Base-by-base conservation (phyloP, 139 green algal species). In the Spirogloea muscicola region DNA sequence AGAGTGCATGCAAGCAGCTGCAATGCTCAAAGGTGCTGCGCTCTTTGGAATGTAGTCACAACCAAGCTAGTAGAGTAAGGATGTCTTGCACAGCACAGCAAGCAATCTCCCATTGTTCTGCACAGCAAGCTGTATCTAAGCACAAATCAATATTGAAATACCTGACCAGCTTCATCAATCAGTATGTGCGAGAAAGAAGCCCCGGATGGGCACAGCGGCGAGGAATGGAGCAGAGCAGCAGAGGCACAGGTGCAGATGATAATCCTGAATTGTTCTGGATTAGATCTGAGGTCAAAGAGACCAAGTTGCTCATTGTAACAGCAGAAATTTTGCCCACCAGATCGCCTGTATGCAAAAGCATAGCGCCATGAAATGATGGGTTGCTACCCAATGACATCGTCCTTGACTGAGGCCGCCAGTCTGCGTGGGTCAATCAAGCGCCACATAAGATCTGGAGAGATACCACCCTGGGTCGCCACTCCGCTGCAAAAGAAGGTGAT, bases 201-300 rank as follows among this genome's bases (percentile, higher is more conserved):
- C 5, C 6, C 65, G 7, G 65, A 33, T 6, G 38, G 6, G 34
- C 13, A 37, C 4, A 72, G 68, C 27, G 60, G 7, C 43, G 58
- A 33, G 9, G 10, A 25, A 25, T 77, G 57, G 27, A 76, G 68
- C 4, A 76, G 7, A 27, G 68, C 34, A 3, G 68, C 34, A 21
- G 68, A 55, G 27, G 31, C 68, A 36, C 68, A 76, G 4, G 68
- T 76, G 68, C 57, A 76, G 5, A 76, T 58, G 58, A 76, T 69
- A 49, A 76, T 36, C 13, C 68, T 55, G 55, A 69, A 69, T 27
- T 34, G 33, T 5, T 36, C 27, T 13, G 65, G 65, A 25, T 4
- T 18, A 18, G 58, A 6, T 7, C 31, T 25, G 13, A 76, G 33
- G 9, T 76, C 68, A 41, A 76, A 76, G 13, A 77, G 7, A 34